A percentile compares a stretch with the other conserved stretches of the same genome.
phyloP scores from a whole-genome alignment of 2,329 filamentous ascomycete genomes.

The Cadophora gregata region DNA sequence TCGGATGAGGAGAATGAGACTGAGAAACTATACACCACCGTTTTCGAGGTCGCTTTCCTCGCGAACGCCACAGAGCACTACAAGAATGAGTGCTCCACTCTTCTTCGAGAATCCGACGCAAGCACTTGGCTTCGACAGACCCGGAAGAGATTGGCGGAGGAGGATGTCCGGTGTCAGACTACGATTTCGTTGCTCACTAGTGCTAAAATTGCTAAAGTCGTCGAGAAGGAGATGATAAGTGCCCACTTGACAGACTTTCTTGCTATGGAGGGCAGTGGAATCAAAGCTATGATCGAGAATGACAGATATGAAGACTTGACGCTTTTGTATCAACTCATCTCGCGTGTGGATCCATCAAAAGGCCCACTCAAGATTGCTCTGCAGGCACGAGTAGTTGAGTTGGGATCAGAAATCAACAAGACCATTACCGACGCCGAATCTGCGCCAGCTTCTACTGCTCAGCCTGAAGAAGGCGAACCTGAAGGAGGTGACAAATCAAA shows the following conservation, averaged over 20 bases:
- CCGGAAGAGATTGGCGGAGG: slow-evolving; percentile 76
- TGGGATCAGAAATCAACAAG: slow-evolving; percentile 85
- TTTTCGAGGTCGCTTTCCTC: slow-evolving; percentile 83
- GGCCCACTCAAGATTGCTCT: slow-evolving; percentile 71
- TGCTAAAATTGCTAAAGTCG: slow-evolving; percentile 74
- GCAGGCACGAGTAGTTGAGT: slow-evolving; percentile 75
- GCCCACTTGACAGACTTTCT: slow-evolving; percentile 82
- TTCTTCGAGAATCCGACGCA: slow-evolving; percentile 81
- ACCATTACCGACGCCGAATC: slow-evolving; percentile 62
- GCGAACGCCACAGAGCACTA: slow-evolving; percentile 77
- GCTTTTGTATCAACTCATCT: slow-evolving; percentile 81
- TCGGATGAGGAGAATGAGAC: slow-evolving; percentile 77
- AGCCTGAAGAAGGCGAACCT: slow-evolving; percentile 57
- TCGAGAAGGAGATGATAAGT: slow-evolving; percentile 81
- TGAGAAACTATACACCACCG: slow-evolving; percentile 81
- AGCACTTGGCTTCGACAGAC: slow-evolving; percentile 82
- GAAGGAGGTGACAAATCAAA: slow-evolving; percentile 57
- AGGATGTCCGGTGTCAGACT: slow-evolving; percentile 81
- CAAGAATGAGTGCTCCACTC: slow-evolving; percentile 70
- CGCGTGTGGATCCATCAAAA: slow-evolving; percentile 78
- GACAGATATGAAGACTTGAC: slow-evolving; percentile 78
- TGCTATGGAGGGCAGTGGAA: slow-evolving; percentile 81
- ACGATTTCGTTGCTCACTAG: slow-evolving; percentile 77
- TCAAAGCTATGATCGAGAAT: slow-evolving; percentile 90
- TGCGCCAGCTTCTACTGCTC: slow-evolving; percentile 46